Evolutionary conservation across 2,329 filamentous ascomycete genomes (phyloP).

Genomic region (Harringtonia aguacate): DNA sequence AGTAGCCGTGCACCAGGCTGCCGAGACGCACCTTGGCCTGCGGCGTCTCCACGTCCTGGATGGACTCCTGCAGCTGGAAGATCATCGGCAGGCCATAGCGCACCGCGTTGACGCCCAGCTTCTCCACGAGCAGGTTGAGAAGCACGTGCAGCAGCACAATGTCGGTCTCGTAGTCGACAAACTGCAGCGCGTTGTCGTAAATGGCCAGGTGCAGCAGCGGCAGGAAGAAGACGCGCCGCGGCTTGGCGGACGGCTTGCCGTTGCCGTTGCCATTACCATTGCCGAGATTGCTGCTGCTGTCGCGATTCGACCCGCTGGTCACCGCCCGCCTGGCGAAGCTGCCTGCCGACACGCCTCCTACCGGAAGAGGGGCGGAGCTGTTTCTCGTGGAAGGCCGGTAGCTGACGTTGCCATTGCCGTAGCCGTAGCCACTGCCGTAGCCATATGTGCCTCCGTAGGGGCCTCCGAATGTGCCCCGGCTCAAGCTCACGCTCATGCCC

Average conservation of each 20-base stretch:
- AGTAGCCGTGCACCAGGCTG: constrained; percentile 79
- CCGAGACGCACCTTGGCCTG: constrained; percentile 68
- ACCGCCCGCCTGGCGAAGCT: constrained; percentile 49
- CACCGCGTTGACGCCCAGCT: constrained; percentile 72
- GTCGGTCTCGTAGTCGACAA: constrained; percentile 60
- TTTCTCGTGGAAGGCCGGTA: constrained; percentile 28
- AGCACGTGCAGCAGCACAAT: constrained; percentile 69
- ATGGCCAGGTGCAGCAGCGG: constrained; percentile 73
- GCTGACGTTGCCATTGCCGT: not conserved
- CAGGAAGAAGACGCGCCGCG: constrained; percentile 59
- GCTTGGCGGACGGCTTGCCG: constrained; percentile 20
- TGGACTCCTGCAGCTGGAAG: constrained; percentile 76
- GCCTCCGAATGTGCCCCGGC: too few species aligned
- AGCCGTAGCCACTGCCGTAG: too few species aligned
- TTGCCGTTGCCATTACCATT: not conserved
- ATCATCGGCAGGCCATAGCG: constrained; percentile 80
- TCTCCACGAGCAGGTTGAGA: constrained; percentile 60
- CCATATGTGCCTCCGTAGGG: too few species aligned
- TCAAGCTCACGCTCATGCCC: too few species aligned
- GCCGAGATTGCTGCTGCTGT: constrained; percentile 27
- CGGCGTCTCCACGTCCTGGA: constrained; percentile 54
- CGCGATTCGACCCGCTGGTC: constrained; percentile 54
- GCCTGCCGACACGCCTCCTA: constrained; percentile 23
- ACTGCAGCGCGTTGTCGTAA: constrained; percentile 79
- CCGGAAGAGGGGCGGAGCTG: constrained; percentile 3